These are phyloP conservation scores for Marchantia paleacea DNA, from an alignment of 225 moss, liverwort and hornwort genomes.

Conservation along the genomic window DNA sequence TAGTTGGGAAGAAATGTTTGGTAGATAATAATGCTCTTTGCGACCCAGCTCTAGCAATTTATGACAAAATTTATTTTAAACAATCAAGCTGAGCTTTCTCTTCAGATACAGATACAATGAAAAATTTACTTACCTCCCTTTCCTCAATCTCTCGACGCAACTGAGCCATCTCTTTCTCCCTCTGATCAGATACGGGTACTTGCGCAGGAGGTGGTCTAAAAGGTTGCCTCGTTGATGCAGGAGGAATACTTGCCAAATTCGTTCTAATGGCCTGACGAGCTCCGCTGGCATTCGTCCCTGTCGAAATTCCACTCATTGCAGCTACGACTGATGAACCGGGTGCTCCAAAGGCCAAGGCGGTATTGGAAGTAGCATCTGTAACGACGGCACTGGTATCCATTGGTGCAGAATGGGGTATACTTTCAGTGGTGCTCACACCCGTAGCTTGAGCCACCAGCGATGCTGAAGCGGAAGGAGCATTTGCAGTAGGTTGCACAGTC, in stretches of 20 bases:
- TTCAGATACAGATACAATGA: background rate
- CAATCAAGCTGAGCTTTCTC: background rate
- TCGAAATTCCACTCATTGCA: slow-evolving; percentile 32
- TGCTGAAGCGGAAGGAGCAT: slow-evolving; percentile 34
- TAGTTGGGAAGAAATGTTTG: background rate
- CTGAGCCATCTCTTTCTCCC: slow-evolving; percentile 49
- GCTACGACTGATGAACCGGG: slow-evolving; percentile 34
- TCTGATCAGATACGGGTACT: slow-evolving; percentile 37
- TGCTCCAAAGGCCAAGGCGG: background rate
- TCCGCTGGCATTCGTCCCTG: slow-evolving; percentile 26
- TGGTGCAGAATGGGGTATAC: slow-evolving; percentile 17
- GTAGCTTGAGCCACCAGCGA: slow-evolving; percentile 33
- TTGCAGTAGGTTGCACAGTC: slow-evolving; percentile 37
- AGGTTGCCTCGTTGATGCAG: slow-evolving; percentile 48
- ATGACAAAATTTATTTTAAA: background rate
- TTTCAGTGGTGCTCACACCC: slow-evolving; percentile 35
- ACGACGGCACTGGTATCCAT: slow-evolving; percentile 35
- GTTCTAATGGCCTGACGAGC: slow-evolving; percentile 52
- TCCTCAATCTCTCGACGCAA: slow-evolving; percentile 80
- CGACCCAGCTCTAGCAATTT: too few species aligned
- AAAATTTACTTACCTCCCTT: slow-evolving; percentile 54
- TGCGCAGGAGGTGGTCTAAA: slow-evolving; percentile 53
- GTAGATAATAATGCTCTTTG: too few species aligned
- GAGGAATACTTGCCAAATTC: slow-evolving; percentile 37
- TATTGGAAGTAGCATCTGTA: slow-evolving; percentile 16